Evolutionary conservation across 768 basidiomycete species (phyloP), one percentile per base, ranked within the genome.

Genomic region (Boletus subparvulus): DNA sequence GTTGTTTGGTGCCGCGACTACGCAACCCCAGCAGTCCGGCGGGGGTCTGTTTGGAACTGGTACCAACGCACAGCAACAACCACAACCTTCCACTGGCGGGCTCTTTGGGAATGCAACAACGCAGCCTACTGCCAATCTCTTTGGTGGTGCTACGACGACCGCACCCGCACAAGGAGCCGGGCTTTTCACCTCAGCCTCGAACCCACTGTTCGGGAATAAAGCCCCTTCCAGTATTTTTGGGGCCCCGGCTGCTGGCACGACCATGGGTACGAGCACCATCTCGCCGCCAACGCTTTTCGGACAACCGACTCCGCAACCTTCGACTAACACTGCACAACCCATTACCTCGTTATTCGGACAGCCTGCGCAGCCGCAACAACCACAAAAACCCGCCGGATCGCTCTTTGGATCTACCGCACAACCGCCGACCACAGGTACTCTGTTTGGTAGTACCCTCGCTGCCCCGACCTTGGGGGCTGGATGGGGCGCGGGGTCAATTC

Each of bases 181-280:
- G 33, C 44, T 63, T 5, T 75, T 73, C 3, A 59, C 56, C 36
- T 45, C 69, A 40, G 62, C 65, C 33, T 62, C 65, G 40, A 68
- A 73, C 48, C 65, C 73, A 39, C 55, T 76, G 30, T 79, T 79
- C 45, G 77, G 75, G 14, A 72, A 69, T 50, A 70, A 67, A 51
- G 63, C 63, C 17, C 67, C 72, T 8, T 60, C 66, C n/a, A 66
- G 62, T 33, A 45, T 69, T 42, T 62, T 71, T 63, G 65, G 65
- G 43, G 50, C 68, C 54, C 77, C 71, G 44, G 65, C 61, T 40
- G 66, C 66, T 43, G 57, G 65, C 35, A 40, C 51, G 32, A 17
- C 43, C 13, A 51, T 55, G 16, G 45, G 52, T 14, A 41, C 50
- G 17, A 61, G 37, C 32, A 59, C 52, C 4, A 65, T 67, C 26